Evolutionary conservation across 2,329 filamentous ascomycete genomes (phyloP).

Genomic region (Cladophialophora bantiana): DNA sequence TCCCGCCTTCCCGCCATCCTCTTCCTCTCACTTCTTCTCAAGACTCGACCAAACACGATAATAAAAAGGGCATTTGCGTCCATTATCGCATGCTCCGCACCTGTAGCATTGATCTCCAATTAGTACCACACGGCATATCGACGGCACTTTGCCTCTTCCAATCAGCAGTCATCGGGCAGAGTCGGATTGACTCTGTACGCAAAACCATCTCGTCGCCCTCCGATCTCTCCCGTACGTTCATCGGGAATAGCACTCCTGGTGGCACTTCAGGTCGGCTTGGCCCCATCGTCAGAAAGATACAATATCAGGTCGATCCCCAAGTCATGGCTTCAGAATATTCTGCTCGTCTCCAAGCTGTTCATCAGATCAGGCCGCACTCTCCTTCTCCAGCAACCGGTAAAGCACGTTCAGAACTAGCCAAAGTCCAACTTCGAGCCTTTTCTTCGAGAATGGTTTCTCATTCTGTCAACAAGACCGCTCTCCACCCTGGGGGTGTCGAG

Average conservation of each 20-base stretch:
- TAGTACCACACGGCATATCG: conserved; percentile 27
- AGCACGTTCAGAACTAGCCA: conserved; percentile 39
- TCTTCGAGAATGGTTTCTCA: conserved; percentile 55
- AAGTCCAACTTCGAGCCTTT: conserved; percentile 36
- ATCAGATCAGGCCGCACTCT: conserved; percentile 38
- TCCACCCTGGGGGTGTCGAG: conserved; percentile 90
- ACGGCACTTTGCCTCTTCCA: conserved; percentile 30
- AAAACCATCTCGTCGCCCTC: conserved; percentile 27
- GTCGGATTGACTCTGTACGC: conserved; percentile 26
- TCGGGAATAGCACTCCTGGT: conserved; percentile 32
- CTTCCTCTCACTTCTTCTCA: conserved; percentile 4
- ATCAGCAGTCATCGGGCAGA: conserved; percentile 34
- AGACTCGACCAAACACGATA: conserved; percentile 14
- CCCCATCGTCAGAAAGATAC: conserved; percentile 33
- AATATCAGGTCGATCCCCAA: conserved; percentile 31
- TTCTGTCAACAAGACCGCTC: conserved; percentile 85
- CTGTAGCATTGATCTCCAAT: conserved; percentile 33
- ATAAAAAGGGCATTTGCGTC: conserved; percentile 29
- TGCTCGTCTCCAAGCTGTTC: conserved; percentile 35
- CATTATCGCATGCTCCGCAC: conserved; percentile 38
- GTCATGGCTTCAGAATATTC: conserved; percentile 37
- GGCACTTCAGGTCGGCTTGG: conserved; percentile 33
- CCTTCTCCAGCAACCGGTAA: conserved; percentile 37
- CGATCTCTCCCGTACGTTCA: conserved; percentile 34
- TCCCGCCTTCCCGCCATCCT: neutral